Base-by-base conservation (phyloP, 805 yeast species). In the Candida ficus region DNA sequence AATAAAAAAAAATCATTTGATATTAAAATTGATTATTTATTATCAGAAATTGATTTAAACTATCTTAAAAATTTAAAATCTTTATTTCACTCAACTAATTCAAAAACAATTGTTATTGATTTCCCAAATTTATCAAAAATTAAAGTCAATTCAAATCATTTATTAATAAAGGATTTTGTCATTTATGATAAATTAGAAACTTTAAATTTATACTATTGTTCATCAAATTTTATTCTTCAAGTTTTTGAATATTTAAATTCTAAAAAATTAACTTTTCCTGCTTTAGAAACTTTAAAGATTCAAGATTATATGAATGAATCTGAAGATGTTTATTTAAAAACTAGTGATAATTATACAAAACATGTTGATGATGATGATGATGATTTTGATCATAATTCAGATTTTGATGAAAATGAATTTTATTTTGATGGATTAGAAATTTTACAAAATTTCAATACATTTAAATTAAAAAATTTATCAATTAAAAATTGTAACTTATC, bases 371-470 rank as follows among this genome's bases (percentile, higher is more conserved):
- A 48, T 9, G 58, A 56, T 11, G 51, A 50, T 21, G 61, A 58
- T 16, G 63, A 61, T 12, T 57, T 56, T 29, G 66, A 60, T 14
- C 57, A 56, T 22, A 59, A 60, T 23, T 58, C 60, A 4, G 60
- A 58, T 18, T 47, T 57, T n/a, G 61, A 57, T 21, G 64, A 62
- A 42, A 66, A 64, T 34, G 59, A 53, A 35, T 51, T 66, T 29
- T 65, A 63, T 43, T 63, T 67, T 45, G 66, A 64, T 42, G 70
- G 59, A 0, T 26, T 55, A 17, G 59, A 55, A 39, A 50, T 55
- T 4, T 27, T 54, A 3, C 49, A 46, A 14, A 54, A 53, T 27
- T 35, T 44, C 17, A 36, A 48, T 19, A 44, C 52, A 3, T 38
- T 27, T 10, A 30, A 35, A 3, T 26, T 54, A 3, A 35, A 47